Evolutionary conservation across 345 rosid genomes (phyloP), one percentile per base, ranked within the genome.

Genomic region (Kernera saxatilis): DNA sequence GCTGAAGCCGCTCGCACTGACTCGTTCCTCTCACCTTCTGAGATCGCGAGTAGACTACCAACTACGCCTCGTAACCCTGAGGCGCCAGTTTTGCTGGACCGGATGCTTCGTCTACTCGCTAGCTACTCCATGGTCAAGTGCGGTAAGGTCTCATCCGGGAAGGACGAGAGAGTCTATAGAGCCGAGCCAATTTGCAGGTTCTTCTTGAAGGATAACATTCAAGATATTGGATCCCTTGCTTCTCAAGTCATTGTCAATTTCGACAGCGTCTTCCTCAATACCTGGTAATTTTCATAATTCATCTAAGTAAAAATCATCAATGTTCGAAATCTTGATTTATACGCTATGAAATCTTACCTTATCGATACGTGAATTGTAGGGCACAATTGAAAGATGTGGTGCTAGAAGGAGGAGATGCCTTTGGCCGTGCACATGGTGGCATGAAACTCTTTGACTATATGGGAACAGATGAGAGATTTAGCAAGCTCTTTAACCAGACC

Each of bases 381-480:
- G 70, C 57, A 4, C 55, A 81, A 32, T 8, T 85, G 71, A 82
- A 84, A 69, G 84, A 84, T 19, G 82, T 86, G 26, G 67, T 88
- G 33, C 40, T 84, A 19, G 82, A 83, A 26, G 87, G 88, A 67
- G 90, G 90, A 18, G 80, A 80, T 71, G 83, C 87, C 29, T 90
- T 90, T 72, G 78, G 85, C 23, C 85, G 79, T 17, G 88, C 82
- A 0, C 82, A 91, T 64, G 91, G 95, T 46, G 67, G 77, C 44
- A 82, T 72, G 84, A 64, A 78, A 27, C 55, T 77, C 27, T 86
- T 85, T 4, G 88, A 84, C 53, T 85, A 85, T 41, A 70, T 77
- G 40, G 78, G 79, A 0, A 73, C 29, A 13, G 86, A 88, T 71
- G 73, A 78, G 4, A 80, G 81, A 69, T 80, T 88, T 58, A 86